Base-by-base conservation (phyloP, 176 grass and related monocot genomes). In the Paspalum vaginatum region DNA sequence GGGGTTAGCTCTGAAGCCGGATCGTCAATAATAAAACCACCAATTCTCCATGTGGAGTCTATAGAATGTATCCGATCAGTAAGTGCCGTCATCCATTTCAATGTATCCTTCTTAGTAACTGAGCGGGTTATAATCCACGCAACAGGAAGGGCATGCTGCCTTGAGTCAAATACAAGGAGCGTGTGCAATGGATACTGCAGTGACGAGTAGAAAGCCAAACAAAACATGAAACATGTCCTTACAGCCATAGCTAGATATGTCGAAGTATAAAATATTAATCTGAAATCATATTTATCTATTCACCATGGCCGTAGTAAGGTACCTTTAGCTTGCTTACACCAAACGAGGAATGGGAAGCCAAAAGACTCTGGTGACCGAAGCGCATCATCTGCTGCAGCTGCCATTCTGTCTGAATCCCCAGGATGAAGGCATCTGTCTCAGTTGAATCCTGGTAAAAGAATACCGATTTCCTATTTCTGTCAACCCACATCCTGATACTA, bases 271-370 rank as follows among this genome's bases (percentile, higher is more conserved):
- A 7, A 68, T 65, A 84, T n/a, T 70, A 48, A 53, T 63, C 85
- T 53, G 56, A 72, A 76, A 26, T 76, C 15, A 75, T 63, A 64
- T 25, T 26, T 50, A 67, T 24, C 26, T 74, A 15, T 47, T 7
- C 5, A 10, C 6, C 45, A 21, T 57, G 20, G 5, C 15, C 63
- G 50, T 61, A 59, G 54, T 46, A 15, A 79, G 38, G 52, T 94
- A 97, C 91, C 94, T 97, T 97, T 45, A 97, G 80, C 83, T 97
- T 97, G 85, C 87, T 94, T 74, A 97, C 89, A 71, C 94, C 91
- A 61, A 94, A 97, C 9, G 87, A 90, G 16, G 89, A 97, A 60
- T 94, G 88, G 72, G 78, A 89, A 16, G 94, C 94, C 68, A 94
- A 68, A 66, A 94, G 79, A 56, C 85, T 88, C 72, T 88, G 89